Percentiles rank a stretch among this genome's conserved stretches.
phyloP scores from a whole-genome alignment of 2,329 filamentous ascomycete species.

The Coniochaeta sp. region DNA sequence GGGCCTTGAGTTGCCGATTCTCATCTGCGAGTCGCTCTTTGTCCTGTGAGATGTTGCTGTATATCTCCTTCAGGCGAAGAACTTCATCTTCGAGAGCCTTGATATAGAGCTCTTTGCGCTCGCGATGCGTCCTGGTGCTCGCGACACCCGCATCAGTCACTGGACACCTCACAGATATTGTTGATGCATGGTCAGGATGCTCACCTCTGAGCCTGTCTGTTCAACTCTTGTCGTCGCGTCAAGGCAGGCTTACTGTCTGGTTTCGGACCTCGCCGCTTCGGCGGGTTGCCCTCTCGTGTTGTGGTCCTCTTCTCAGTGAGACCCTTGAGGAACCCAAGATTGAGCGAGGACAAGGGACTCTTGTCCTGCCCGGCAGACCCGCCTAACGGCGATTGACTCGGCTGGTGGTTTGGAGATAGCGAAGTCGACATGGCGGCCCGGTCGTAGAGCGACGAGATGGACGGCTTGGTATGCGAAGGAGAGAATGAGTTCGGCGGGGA shows the following conservation, averaged over 20 bases:
- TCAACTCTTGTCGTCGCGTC: slow-evolving; percentile 86
- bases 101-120: slow-evolving; percentile 94
- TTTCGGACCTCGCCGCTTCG: slow-evolving; percentile 89
- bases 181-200: slow-evolving; percentile 6
- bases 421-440: slow-evolving; percentile 37
- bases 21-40: slow-evolving; percentile 71
- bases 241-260: slow-evolving; percentile 93
- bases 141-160: slow-evolving; percentile 9
- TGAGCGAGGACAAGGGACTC: slow-evolving; percentile 35
- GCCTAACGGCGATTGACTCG: slow-evolving; percentile 16
- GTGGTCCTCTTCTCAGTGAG: slow-evolving; percentile 68
- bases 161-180: slow-evolving; percentile 3
- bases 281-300: slow-evolving; percentile 80
- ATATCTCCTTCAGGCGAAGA: slow-evolving; percentile 79
- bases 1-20: slow-evolving; percentile 62
- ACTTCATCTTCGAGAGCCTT: slow-evolving; percentile 90
- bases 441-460: slow-evolving; percentile 23
- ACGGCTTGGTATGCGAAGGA: slow-evolving; percentile 13
- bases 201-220: slow-evolving; percentile 91
- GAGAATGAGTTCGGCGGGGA: slow-evolving; percentile 26
- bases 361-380: slow-evolving; percentile 21
- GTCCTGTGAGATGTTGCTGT: slow-evolving; percentile 64
- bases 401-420: slow-evolving; percentile 29
- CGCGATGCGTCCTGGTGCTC: slow-evolving; percentile 74
- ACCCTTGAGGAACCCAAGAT: slow-evolving; percentile 57